Evolutionary conservation across 805 yeast species (phyloP), one percentile per base, ranked within the genome.

Genomic region (Hanseniaspora pseudoguilliermondii): DNA sequence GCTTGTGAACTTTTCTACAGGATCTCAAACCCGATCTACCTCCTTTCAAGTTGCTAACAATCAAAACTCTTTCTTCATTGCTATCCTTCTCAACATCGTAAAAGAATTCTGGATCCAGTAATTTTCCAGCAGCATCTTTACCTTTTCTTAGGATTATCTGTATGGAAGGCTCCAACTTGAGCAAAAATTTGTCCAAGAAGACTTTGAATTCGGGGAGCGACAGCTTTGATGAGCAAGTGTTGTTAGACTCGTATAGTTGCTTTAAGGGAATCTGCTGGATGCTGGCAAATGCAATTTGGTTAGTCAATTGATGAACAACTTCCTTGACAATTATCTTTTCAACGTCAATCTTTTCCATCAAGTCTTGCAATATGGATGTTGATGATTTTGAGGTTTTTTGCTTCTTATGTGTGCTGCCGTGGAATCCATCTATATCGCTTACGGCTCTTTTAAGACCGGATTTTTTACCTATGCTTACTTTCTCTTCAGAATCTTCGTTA

Each of bases 51-150:
- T 85, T 82, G 51, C 80, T 77, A 6, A 90, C 95, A 60, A 89
- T 70, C 49, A 69, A 69, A 42, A 80, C 81, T 65, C 98, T 81
- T 49, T 81, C 81, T 29, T 65, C 63, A 64, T 91, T 95, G 39
- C 70, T 66, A 68, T 93, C 98, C 47, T 81, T 77, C 61, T 89
- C 97, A 3, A 89, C 82, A 57, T 83, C 81, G 65, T 93, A 93
- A 68, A 89, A 93, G 65, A 87, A 93, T 66, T 93, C 97, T 66
- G 88, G 95, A 61, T 91, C 97, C 59, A 93, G 74, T 3, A 86
- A 86, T 67, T 89, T 88, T 11, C 97, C 98, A 2, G 96, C 95
- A 2, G 97, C 97, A 69, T 93, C 98, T 67, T 89, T 90, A 49
- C 97, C 97, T 57, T 78, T 75, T 68, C 97, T 83, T 64, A 81